phyloP scores from a whole-genome alignment of 2,329 filamentous ascomycete genomes.

The Colletotrichum australisinense region DNA sequence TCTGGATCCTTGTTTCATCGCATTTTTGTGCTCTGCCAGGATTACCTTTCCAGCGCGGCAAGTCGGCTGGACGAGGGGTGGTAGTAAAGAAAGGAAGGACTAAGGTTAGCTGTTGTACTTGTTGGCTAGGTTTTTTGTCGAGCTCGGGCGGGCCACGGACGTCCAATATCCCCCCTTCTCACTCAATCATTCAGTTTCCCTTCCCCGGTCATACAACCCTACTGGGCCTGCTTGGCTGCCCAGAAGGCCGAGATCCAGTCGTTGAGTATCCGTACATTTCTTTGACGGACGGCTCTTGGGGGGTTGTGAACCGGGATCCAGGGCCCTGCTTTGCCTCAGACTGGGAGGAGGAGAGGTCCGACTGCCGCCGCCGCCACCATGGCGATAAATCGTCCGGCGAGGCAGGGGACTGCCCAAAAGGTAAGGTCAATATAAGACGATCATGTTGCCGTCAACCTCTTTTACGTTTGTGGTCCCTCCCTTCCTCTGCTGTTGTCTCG shows the following conservation, averaged over 20 bases:
- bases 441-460: slow-evolving; percentile 31
- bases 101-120: slow-evolving; percentile 4
- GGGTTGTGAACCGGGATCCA: slow-evolving; percentile 16
- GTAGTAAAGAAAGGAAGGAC: neutral
- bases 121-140: slow-evolving; percentile 29
- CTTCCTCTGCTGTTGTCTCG: slow-evolving; percentile 20
- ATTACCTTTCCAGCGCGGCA: slow-evolving; percentile 23
- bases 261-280: neutral
- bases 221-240: neutral
- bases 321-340: slow-evolving; percentile 26
- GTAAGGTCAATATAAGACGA: slow-evolving; percentile 36
- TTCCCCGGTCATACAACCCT: neutral
- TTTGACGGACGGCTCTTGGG: neutral
- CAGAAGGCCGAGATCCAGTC: slow-evolving; percentile 30
- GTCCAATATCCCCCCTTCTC: slow-evolving; percentile 20
- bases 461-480: slow-evolving; percentile 1
- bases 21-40: slow-evolving; percentile 19
- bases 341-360: slow-evolving; percentile 15
- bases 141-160: slow-evolving; percentile 35
- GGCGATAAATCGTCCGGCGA: slow-evolving; percentile 26
- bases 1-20: slow-evolving; percentile 36
- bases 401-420: slow-evolving; percentile 27
- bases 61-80: slow-evolving; percentile 21
- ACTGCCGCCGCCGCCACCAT: slow-evolving; percentile 30
- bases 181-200: neutral